These are phyloP conservation scores for Apiospora saccharicola DNA, from an alignment of 2,329 filamentous ascomycete species.

Conservation along the genomic window DNA sequence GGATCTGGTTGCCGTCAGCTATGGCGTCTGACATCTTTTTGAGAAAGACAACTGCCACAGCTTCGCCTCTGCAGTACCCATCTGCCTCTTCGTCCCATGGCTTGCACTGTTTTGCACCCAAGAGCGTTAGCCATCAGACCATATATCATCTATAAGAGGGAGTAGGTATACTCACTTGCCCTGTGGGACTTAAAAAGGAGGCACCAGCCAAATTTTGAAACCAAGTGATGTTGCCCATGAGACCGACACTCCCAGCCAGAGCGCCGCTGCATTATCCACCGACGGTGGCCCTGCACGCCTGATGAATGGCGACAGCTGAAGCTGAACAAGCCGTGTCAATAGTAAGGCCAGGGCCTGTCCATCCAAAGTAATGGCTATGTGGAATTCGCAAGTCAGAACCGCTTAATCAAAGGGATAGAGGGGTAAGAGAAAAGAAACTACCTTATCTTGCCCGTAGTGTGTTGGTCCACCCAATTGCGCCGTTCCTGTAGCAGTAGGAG, in stretches of 20 bases:
- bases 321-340: constrained; percentile 46
- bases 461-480: no score
- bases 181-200: constrained; percentile 39
- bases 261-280: constrained; percentile 40
- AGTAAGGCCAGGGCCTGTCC: constrained; percentile 39
- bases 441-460: no score
- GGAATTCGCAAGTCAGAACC: no score
- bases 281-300: constrained; percentile 41
- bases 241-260: constrained; percentile 42
- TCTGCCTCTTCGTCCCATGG: constrained; percentile 35
- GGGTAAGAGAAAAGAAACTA: constrained; percentile 23
- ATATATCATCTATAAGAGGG: not conserved
- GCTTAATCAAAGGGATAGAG: constrained; percentile 30
- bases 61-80: constrained; percentile 44
- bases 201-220: constrained; percentile 36
- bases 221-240: constrained; percentile 38
- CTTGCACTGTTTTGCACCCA: constrained; percentile 26
- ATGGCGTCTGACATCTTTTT: constrained; percentile 43
- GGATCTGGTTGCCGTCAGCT: constrained; percentile 43
- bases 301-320: constrained; percentile 44
- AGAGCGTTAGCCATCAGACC: no score
- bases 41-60: constrained; percentile 42
- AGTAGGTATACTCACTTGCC: constrained; percentile 29
- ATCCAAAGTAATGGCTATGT: constrained; percentile 41
- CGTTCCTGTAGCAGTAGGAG: no score